Percentiles rank a stretch among this genome's conserved stretches.
Evolutionary conservation across 306 rosid species (phyloP).

Genomic region (Quercus robur): DNA sequence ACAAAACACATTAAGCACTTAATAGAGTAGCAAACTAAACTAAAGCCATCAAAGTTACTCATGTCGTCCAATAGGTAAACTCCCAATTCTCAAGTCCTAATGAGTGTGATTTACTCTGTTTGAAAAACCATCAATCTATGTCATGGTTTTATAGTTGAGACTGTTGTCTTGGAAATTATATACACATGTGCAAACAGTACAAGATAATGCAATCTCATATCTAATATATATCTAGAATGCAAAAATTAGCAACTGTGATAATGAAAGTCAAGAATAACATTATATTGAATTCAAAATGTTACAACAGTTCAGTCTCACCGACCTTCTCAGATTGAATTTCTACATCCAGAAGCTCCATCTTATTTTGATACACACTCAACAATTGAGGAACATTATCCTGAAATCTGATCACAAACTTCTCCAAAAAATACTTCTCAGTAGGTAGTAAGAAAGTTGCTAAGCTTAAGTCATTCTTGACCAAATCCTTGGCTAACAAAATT

Average conservation of each 20-base stretch:
- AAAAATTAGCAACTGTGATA: not conserved
- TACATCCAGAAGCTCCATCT: not conserved
- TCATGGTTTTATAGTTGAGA: not conserved
- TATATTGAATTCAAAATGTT: not conserved
- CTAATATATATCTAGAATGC: not conserved
- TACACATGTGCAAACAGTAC: not conserved
- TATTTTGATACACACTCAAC: conserved; percentile 8
- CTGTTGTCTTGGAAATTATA: too few relatives aligned
- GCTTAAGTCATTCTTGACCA: conserved; percentile 9
- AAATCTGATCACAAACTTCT: conserved; percentile 8
- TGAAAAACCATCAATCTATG: not conserved
- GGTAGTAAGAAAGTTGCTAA: not conserved
- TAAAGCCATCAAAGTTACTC: too few relatives aligned
- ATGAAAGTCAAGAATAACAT: not conserved
- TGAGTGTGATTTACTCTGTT: too few relatives aligned
- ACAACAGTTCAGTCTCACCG: not conserved
- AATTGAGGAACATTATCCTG: not conserved
- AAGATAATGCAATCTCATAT: not conserved
- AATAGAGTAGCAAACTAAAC: too few relatives aligned
- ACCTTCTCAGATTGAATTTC: not conserved
- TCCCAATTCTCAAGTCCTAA: too few relatives aligned
- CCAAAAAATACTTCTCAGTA: not conserved
- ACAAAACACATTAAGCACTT: too few relatives aligned
- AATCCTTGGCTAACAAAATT: conserved; percentile 17
- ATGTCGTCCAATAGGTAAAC: too few relatives aligned